A percentile compares a stretch with the other conserved stretches of the same genome.
These are phyloP conservation scores for Colletotrichum abscissum DNA, from an alignment of 2,329 filamentous ascomycete species.

Conservation along the genomic window DNA sequence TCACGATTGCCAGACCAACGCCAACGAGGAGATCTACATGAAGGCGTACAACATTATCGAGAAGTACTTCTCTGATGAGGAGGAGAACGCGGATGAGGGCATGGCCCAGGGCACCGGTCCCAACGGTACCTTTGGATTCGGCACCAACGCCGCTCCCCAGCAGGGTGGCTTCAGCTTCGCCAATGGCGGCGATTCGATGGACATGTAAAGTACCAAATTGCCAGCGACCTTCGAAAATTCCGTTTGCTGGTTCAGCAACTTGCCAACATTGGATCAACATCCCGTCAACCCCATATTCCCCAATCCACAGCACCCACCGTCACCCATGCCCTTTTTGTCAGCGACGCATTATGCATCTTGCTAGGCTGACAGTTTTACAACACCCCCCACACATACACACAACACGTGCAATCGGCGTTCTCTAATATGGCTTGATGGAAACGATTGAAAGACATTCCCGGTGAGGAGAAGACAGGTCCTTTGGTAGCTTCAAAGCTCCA, in stretches of 20 bases:
- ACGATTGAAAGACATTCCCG: slow-evolving; percentile 40
- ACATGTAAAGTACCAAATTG: slow-evolving; percentile 62
- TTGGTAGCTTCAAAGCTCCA: slow-evolving; percentile 76
- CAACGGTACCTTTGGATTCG: slow-evolving; percentile 84
- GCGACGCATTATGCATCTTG: slow-evolving; percentile 19
- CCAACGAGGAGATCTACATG: slow-evolving; percentile 99
- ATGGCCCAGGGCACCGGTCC: slow-evolving; percentile 77
- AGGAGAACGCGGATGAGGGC: slow-evolving; percentile 87
- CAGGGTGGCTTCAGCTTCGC: slow-evolving; percentile 95
- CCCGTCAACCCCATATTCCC: slow-evolving; percentile 2
- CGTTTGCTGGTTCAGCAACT: slow-evolving; percentile 14
- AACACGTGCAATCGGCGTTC: slow-evolving; percentile 40
- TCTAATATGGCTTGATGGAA: slow-evolving; percentile 52
- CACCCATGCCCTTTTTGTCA: slow-evolving; percentile 29
- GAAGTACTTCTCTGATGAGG: slow-evolving; percentile 99
- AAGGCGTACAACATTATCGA: slow-evolving; percentile 99
- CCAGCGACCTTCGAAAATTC: slow-evolving; percentile 8
- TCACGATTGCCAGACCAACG: slow-evolving; percentile 99
- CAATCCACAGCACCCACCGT: slow-evolving; percentile 20
- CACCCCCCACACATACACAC: slow-evolving; percentile 38
- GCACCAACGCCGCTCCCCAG: slow-evolving; percentile 68
- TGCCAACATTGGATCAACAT: background rate
- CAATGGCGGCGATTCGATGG: slow-evolving; percentile 74
- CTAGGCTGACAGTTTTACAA: slow-evolving; percentile 25
- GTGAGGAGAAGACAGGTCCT: slow-evolving; percentile 54